Evolutionary conservation across 768 basidiomycete genomes (phyloP).

Genomic region (Leccinum fibrillosum): DNA sequence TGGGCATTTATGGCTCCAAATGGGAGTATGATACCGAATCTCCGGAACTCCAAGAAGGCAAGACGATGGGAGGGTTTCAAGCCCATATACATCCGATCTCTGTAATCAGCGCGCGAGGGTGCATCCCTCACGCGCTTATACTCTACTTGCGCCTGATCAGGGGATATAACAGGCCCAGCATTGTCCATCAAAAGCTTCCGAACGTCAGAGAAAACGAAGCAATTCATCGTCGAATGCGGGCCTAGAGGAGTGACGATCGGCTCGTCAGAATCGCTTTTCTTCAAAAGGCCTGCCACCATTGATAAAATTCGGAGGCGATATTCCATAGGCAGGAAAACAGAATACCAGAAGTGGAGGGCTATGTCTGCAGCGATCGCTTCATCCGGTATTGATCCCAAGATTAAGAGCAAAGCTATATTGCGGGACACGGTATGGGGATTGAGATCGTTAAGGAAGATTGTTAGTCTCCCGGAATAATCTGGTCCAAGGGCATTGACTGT

Average conservation of each 20-base stretch:
- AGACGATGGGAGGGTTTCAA: constrained; percentile 45
- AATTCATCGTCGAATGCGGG: constrained; percentile 15
- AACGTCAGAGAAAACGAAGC: constrained; percentile 7
- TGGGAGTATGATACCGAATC: constrained; percentile 45
- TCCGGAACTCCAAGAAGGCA: constrained; percentile 38
- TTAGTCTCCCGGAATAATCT: constrained; percentile 39
- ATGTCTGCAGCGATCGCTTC: constrained; percentile 36
- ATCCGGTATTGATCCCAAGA: constrained; percentile 37
- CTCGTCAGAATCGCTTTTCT: not conserved
- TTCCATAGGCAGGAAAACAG: constrained; percentile 37
- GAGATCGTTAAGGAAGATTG: constrained; percentile 42
- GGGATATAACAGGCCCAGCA: constrained; percentile 15
- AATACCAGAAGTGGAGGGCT: constrained; percentile 50
- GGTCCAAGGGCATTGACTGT: constrained; percentile 43
- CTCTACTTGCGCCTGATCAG: constrained; percentile 27
- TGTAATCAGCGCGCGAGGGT: constrained; percentile 38
- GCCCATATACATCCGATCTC: constrained; percentile 38
- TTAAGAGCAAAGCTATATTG: constrained; percentile 41
- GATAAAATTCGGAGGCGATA: constrained; percentile 25
- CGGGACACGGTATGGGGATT: constrained; percentile 31
- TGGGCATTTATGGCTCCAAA: constrained; percentile 42
- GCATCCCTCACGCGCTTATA: constrained; percentile 35
- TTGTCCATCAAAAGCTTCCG: constrained; percentile 15
- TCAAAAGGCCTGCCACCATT: constrained; percentile 19
- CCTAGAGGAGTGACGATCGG: constrained; percentile 12